Evolutionary conservation across 208 protist species (phyloP), one percentile per base, ranked within the genome.

Genomic region (Trypanosoma grayi): DNA sequence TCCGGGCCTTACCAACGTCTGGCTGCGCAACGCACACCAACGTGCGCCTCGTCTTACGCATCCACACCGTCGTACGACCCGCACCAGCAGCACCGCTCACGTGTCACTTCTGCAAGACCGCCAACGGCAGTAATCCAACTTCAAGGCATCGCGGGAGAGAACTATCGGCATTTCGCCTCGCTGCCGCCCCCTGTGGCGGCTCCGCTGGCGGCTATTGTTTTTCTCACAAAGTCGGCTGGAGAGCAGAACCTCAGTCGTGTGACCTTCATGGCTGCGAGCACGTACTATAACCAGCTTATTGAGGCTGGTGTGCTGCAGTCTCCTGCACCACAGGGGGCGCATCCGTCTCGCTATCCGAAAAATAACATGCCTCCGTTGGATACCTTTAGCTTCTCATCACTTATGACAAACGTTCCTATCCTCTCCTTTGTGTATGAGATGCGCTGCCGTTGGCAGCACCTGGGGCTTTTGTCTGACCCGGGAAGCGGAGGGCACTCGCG

Each of bases 381-480:
- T 51, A 90, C 86, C 34, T 93, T 93, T 71, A 90, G 82, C 77
- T 93, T 93, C 66, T 93, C 86, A 44, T 87, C 73, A 16, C 68
- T 93, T 10, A 70, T 93, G 31, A 90, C 86, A n/a, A 93, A 90
- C 76, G 77, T 93, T 14, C 86, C 86, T 1, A 76, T 88, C 45
- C 78, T 93, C 9, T 93, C 86, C 22, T 93, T 93, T 65, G 54
- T 93, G 40, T 81, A 90, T 65, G 86, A 93, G 61, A 93, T 93
- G 86, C 81, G 85, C 46, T 87, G 83, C 63, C 80, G 86, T 13
- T 88, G 77, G 81, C 75, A 79, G 11, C 76, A 85, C 70, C 62
- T 90, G 2, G 81, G 83, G 5, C 48, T 90, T 65, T 68, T 67
- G 14, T 71, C 79, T 18, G 57, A 68, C 7, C 48, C 47, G 22